These are phyloP conservation scores for Mortierella sp. DNA, from an alignment of 371 early-diverging fungal genomes.

Conservation along the genomic window DNA sequence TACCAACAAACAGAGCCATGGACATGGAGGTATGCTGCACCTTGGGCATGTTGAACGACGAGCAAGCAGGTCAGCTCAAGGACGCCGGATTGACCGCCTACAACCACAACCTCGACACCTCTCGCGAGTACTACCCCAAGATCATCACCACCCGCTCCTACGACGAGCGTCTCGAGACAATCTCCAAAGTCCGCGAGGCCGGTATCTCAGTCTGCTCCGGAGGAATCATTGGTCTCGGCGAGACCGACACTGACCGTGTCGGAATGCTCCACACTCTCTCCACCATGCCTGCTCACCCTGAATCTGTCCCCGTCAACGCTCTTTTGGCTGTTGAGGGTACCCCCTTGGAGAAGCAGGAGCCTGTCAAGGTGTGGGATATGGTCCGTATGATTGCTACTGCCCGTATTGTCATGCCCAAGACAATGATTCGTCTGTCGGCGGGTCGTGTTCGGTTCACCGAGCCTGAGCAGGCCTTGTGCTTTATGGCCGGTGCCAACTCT, in stretches of 20 bases:
- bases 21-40: constrained; percentile 95
- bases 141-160: constrained; percentile 89
- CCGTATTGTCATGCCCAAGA: constrained; percentile 87
- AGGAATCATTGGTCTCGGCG: constrained; percentile 91
- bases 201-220: constrained; percentile 93
- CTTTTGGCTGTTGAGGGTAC: constrained; percentile 88
- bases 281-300: constrained; percentile 85
- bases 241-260: constrained; percentile 81
- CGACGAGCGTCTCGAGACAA: constrained; percentile 86
- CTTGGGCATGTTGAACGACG: constrained; percentile 86
- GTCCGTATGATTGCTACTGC: constrained; percentile 90
- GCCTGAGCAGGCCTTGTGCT: constrained; percentile 86
- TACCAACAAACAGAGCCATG: constrained; percentile 75
- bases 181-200: constrained; percentile 82
- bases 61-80: constrained; percentile 83
- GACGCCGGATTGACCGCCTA: constrained; percentile 92
- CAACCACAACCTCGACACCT: constrained; percentile 92
- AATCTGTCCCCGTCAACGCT: constrained; percentile 89
- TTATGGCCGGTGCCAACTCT: constrained; percentile 91
- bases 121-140: constrained; percentile 88
- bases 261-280: constrained; percentile 84
- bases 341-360: constrained; percentile 84
- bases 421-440: constrained; percentile 90
- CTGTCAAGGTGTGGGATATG: constrained; percentile 91
- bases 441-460: constrained; percentile 85